Evolutionary conservation across 495 filamentous ascomycete species (phyloP).

Genomic region (Daldinia decipiens): DNA sequence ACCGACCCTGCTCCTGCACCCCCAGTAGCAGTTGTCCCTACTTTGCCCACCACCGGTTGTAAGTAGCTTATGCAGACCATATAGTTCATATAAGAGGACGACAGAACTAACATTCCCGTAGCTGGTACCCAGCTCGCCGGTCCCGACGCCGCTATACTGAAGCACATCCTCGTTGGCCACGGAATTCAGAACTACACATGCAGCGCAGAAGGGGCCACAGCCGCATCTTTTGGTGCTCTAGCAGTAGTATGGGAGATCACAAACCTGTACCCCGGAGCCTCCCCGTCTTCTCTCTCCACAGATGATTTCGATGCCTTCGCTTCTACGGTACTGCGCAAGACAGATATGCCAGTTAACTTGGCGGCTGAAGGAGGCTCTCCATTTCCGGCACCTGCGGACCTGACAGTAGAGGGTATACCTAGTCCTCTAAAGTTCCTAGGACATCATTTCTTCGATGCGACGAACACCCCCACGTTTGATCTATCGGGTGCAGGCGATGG

Average conservation of each 20-base stretch:
- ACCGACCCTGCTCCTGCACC: constrained; percentile 23
- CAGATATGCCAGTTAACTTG: constrained; percentile 53
- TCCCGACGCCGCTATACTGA: constrained; percentile 60
- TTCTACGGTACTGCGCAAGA: constrained; percentile 47
- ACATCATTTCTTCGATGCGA: constrained; percentile 71
- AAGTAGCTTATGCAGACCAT: too few species aligned
- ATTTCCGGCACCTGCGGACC: constrained; percentile 52
- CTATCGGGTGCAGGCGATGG: constrained; percentile 52
- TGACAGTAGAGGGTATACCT: constrained; percentile 45
- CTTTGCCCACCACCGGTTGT: constrained; percentile 45
- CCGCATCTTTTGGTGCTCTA: constrained; percentile 64
- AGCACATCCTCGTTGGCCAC: constrained; percentile 72
- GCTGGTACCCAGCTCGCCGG: constrained; percentile 55
- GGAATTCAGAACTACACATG: constrained; percentile 86
- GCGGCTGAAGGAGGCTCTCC: constrained; percentile 47
- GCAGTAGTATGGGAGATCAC: constrained; percentile 74
- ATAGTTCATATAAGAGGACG: background rate
- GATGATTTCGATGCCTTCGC: constrained; percentile 49
- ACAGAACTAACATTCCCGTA: constrained; percentile 28
- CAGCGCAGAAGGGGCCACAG: constrained; percentile 42
- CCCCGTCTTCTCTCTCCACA: constrained; percentile 39
- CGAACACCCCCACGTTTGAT: constrained; percentile 66
- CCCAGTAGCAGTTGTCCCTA: constrained; percentile 24
- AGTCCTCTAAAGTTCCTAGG: constrained; percentile 59
- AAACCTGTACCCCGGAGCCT: constrained; percentile 55